These are phyloP conservation scores for Carnegiea gigantea DNA, from an alignment of 179 eudicot genomes.

Conservation along the genomic window DNA sequence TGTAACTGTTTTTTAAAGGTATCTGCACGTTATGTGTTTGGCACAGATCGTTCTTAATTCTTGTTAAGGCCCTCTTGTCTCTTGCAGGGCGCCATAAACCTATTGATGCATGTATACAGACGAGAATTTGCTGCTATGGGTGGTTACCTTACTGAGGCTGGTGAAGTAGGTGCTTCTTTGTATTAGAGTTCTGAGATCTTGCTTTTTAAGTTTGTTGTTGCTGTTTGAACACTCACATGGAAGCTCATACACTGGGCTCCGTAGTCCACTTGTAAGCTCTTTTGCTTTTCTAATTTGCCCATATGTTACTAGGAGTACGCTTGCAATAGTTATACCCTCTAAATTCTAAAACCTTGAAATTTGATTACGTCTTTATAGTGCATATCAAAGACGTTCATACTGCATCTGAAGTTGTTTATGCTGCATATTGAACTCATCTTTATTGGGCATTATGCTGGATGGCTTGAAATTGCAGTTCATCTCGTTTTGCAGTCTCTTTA, in stretches of 20 bases:
- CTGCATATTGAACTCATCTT: too few relatives aligned
- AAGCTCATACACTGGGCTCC: neutral
- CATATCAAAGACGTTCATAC: neutral
- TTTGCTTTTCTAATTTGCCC: neutral
- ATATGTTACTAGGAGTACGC: neutral
- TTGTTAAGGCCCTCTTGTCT: slow-evolving; percentile 15
- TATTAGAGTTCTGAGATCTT: neutral
- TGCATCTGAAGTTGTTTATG: neutral
- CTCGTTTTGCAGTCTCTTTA: neutral
- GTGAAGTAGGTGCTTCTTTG: slow-evolving; percentile 68
- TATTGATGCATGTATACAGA: slow-evolving; percentile 82
- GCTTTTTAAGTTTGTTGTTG: slow-evolving; percentile 8
- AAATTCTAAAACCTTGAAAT: neutral
- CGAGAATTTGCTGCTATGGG: slow-evolving; percentile 86
- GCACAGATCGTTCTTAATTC: neutral
- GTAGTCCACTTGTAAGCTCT: neutral
- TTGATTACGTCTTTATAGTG: neutral
- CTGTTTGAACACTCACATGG: neutral
- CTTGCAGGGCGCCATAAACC: slow-evolving; percentile 85
- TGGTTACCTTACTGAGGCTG: slow-evolving; percentile 96
- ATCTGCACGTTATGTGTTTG: neutral
- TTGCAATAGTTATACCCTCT: neutral
- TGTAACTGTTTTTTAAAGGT: neutral
- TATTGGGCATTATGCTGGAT: neutral
- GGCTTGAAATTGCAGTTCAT: neutral